Evolutionary conservation across 2,329 filamentous ascomycete genomes (phyloP).

Genomic region (Tolypocladium endophyticum): DNA sequence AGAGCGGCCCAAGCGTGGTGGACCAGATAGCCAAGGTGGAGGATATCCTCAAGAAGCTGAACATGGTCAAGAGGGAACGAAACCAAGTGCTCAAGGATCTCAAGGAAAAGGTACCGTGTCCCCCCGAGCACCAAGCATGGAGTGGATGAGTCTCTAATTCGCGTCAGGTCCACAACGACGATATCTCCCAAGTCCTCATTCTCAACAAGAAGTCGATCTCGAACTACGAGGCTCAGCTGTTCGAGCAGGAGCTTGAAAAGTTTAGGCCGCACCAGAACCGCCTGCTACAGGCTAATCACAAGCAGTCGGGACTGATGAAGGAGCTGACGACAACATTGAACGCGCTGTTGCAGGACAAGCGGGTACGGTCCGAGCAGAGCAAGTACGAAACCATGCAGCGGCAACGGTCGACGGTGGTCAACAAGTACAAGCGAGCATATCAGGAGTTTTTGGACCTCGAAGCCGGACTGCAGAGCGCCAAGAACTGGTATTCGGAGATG

Average conservation of each 20-base stretch:
- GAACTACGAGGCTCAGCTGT: slow-evolving; percentile 84
- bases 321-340: slow-evolving; percentile 85
- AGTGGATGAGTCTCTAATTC: slow-evolving; percentile 9
- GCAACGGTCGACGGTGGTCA: slow-evolving; percentile 70
- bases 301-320: slow-evolving; percentile 89
- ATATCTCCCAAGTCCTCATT: slow-evolving; percentile 94
- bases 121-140: too few relatives aligned
- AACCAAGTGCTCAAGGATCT: slow-evolving; percentile 90
- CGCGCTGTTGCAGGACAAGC: slow-evolving; percentile 81
- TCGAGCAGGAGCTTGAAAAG: slow-evolving; percentile 95
- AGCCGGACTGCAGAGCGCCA: slow-evolving; percentile 76
- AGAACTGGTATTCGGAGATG: slow-evolving; percentile 94
- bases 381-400: slow-evolving; percentile 86
- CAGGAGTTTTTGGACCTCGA: slow-evolving; percentile 87
- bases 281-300: slow-evolving; percentile 86
- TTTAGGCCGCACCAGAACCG: slow-evolving; percentile 89
- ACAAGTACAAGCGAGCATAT: slow-evolving; percentile 81
- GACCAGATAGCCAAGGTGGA: slow-evolving; percentile 88
- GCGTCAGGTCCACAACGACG: slow-evolving; percentile 77
- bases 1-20: slow-evolving; percentile 67
- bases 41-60: slow-evolving; percentile 81
- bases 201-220: slow-evolving; percentile 95
- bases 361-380: slow-evolving; percentile 85
- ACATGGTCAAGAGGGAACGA: slow-evolving; percentile 83
- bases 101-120: slow-evolving; percentile 75